Evolutionary conservation across 352 stramenopile genomes (phyloP).

Genomic region (Pythium aphanidermatum): DNA sequence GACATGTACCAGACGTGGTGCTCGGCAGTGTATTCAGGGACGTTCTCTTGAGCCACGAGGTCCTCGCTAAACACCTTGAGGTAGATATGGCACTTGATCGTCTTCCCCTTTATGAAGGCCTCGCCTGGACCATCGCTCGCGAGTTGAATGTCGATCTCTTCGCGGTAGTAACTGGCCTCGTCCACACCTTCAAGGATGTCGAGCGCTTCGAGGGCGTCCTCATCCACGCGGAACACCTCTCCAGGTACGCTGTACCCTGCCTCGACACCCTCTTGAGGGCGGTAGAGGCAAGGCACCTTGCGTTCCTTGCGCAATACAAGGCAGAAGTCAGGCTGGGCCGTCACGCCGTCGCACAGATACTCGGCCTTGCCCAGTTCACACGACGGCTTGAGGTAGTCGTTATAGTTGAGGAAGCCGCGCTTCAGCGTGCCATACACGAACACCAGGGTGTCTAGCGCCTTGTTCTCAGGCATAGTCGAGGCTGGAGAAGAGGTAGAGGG

Average conservation of each 20-base stretch:
- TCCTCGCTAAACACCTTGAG: constrained; percentile 49
- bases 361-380: constrained; percentile 40
- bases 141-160: constrained; percentile 51
- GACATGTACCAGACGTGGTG: constrained; percentile 30
- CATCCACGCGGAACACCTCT: constrained; percentile 61
- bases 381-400: constrained; percentile 48
- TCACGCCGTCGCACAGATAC: constrained; percentile 38
- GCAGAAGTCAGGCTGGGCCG: constrained; percentile 33
- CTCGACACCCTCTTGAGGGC: constrained; percentile 22
- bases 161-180: constrained; percentile 57
- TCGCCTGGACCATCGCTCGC: constrained; percentile 24
- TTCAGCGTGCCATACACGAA: constrained; percentile 85
- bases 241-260: constrained; percentile 39
- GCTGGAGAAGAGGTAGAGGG: neutral
- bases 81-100: constrained; percentile 41
- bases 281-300: constrained; percentile 64
- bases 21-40: constrained; percentile 44
- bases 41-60: constrained; percentile 38
- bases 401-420: constrained; percentile 65
- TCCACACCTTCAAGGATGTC: constrained; percentile 75
- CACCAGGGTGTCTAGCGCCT: constrained; percentile 39
- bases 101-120: constrained; percentile 23
- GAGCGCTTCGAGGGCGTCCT: constrained; percentile 42
- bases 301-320: constrained; percentile 56
- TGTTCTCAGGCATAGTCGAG: too few species aligned